phyloP scores from a whole-genome alignment of 495 filamentous ascomycete genomes.

The Physcia stellaris region DNA sequence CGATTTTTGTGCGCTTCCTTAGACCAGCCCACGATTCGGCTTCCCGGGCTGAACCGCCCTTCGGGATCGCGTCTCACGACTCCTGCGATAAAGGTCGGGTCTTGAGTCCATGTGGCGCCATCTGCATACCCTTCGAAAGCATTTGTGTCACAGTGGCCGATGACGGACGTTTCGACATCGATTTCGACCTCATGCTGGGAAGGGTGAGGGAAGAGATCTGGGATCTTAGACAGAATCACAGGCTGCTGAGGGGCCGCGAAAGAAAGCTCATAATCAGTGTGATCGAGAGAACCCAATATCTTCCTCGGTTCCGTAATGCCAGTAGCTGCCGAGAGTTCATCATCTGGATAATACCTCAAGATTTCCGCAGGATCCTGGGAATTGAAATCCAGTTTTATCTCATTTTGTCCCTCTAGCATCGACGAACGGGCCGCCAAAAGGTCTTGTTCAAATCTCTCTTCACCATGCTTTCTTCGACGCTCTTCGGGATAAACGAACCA shows the following conservation, averaged over 20 bases:
- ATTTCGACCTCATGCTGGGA: neutral
- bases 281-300: neutral
- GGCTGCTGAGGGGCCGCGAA: slow-evolving; percentile 3
- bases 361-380: neutral
- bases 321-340: slow-evolving; percentile 8
- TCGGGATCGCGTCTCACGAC: neutral
- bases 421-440: neutral
- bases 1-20: slow-evolving; percentile 3
- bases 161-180: slow-evolving; percentile 7
- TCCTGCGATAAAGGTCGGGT: slow-evolving; percentile 8
- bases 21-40: slow-evolving; percentile 10
- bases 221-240: slow-evolving; percentile 3
- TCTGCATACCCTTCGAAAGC: neutral
- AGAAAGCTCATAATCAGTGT: slow-evolving; percentile 5
- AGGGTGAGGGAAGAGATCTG: neutral
- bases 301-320: slow-evolving; percentile 3
- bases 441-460: no score
- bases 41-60: neutral
- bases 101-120: neutral
- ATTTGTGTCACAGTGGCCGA: neutral
- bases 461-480: no score
- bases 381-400: slow-evolving; percentile 1
- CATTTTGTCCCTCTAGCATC: neutral
- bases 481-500: no score
- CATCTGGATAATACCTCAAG: slow-evolving; percentile 14